Base-by-base conservation (phyloP, 1,284 basidiomycete species). In the Ustilago crameri region DNA sequence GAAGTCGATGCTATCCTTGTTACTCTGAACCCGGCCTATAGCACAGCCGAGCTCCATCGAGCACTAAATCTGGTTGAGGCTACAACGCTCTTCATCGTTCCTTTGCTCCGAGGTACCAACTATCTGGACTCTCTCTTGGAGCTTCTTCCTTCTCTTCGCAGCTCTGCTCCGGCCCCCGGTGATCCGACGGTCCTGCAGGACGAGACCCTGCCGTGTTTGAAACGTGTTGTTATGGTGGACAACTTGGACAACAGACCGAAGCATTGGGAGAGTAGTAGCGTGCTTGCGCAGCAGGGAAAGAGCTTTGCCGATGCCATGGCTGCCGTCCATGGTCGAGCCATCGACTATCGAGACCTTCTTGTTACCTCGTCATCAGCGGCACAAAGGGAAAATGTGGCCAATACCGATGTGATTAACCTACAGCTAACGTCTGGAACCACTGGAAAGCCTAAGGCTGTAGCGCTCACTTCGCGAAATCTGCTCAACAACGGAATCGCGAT, bases 11-110 rank as follows among this genome's bases (percentile, higher is more conserved):
- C 91, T 8, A 89, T 93, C 44, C 83, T 93, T 26, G 91, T 91
- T 12, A 92, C 91, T 3, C 85, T 93, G 44, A 93, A 93, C 75
- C 92, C 91, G 8, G 90, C 92, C 0, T 93, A 92, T 79, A 87
- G 89, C 26, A 80, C 89, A 3, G 85, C 87, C 40, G 92, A 93
- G 79, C 86, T 93, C 47, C 90, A 90, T 20, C 52, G 68, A 27
- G 70, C 89, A 0, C 85, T 93, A n/a, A 87, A 87, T 46, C 85
- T 91, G 7, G 90, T 88, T 14, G 88, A 87, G 0, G 89, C 89
- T n/a, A 87, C 87, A 43, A 89, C 91, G 54, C 86, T 93, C 2
- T 88, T 93, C 73, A 79, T 91, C 3, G 90, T 91, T 1, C 91
- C 91, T 0, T 85, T 86, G n/a, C 86, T 79, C 17, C 58, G 76